Evolutionary conservation across 2,329 filamentous ascomycete species (phyloP), one percentile per base, ranked within the genome.

Genomic region (Xylaria sp.): DNA sequence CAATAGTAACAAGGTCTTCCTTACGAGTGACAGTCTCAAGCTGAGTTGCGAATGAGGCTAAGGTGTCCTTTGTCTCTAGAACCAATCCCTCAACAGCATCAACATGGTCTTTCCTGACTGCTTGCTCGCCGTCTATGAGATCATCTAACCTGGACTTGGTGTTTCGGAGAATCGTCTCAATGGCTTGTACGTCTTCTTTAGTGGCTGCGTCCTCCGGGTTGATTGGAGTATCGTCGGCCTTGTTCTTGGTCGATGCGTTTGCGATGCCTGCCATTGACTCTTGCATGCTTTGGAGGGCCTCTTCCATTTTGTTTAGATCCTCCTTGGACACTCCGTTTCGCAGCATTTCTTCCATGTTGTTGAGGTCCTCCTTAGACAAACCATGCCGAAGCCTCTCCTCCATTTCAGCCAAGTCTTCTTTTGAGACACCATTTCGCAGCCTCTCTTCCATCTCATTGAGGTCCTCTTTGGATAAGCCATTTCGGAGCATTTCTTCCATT

Each of bases 81-180:
- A 97, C 85, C 6, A 88, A 78, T 6, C 82, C 79, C 75, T 96
- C 92, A 2, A 95, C 84, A 0, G 86, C 84, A 71, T 91, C 88
- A 31, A 91, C 80, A 62, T 91, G 88, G 41, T 91, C 88, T 74
- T 90, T 91, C 64, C 86, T 85, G 10, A 94, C 89, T 1, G 89
- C 84, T 66, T 92, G 89, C 41, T 94, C 91, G 3, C 89, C 87
- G 60, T 94, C 88, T 59, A 97, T 88, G 23, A 89, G 79, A 68
- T 97, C 94, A 67, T 98, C 95, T 10, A 98, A 84, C 56, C 92
- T 92, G 5, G 91, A 90, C 79, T 98, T 98, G 39, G 94, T 94
- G 78, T 97, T 97, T 51, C 92, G 90, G 13, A 98, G 86, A 58
- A 98, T 90, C 0, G 92, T 97, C 80, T 98, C 95, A 67, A 98